A percentile compares a stretch with the other conserved stretches of the same genome.
phyloP scores from a whole-genome alignment of 192 early-diverging fungal genomes.

The Spizellomyces punctatus region DNA sequence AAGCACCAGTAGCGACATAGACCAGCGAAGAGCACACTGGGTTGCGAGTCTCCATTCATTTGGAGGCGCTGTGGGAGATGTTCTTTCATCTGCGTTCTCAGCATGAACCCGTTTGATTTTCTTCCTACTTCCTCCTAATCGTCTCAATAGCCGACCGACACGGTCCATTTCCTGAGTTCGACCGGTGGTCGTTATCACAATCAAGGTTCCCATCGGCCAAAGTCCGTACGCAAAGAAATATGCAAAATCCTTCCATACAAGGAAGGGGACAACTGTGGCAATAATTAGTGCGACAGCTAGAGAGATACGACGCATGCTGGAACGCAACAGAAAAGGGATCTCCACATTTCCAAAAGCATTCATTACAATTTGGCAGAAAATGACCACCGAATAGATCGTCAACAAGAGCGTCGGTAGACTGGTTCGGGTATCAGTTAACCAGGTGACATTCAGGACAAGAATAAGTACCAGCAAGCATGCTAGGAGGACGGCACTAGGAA shows the following conservation, averaged over 20 bases:
- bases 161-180: not conserved
- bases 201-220: constrained; percentile 2
- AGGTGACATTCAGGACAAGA: no score
- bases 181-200: constrained; percentile 2
- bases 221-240: not conserved
- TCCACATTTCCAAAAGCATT: no score
- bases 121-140: not conserved
- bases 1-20: not conserved
- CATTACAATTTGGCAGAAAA: no score
- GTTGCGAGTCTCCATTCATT: not conserved
- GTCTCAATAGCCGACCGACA: not conserved
- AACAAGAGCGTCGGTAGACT: no score
- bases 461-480: no score
- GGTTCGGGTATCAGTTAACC: no score
- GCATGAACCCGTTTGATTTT: not conserved
- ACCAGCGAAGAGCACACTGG: not conserved
- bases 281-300: no score
- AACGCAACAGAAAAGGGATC: no score
- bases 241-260: not conserved
- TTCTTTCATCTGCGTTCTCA: not conserved
- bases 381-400: no score
- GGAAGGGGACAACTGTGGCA: not conserved
- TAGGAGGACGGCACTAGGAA: no score
- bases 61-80: not conserved
- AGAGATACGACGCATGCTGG: no score